Conservation (phyloP, 1,284 basidiomycete species). For the Papiliotrema laurentii region DNA sequence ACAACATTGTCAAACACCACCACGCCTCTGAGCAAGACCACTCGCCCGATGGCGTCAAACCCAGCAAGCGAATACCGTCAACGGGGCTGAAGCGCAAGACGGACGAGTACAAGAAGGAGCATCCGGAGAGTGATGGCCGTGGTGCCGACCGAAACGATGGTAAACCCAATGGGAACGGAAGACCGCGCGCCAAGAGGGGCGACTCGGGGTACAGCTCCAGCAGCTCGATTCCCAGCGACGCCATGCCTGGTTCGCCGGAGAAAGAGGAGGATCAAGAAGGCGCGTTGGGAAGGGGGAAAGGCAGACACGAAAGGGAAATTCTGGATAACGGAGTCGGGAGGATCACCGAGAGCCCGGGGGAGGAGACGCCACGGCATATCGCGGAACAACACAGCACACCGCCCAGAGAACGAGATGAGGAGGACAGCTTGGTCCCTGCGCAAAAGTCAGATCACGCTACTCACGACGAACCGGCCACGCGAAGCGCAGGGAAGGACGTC, state of each 20-base stretch:
- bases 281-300: constrained; percentile 25
- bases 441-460: neutral
- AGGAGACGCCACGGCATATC: constrained; percentile 3
- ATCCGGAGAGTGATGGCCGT: constrained; percentile 10
- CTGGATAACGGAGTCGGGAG: constrained; percentile 1
- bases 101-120: constrained; percentile 21
- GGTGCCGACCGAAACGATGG: constrained; percentile 4
- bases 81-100: constrained; percentile 32
- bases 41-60: constrained; percentile 1
- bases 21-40: constrained; percentile 2
- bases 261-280: constrained; percentile 27
- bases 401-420: constrained; percentile 1
- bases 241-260: constrained; percentile 12
- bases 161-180: neutral
- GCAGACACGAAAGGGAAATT: constrained; percentile 25
- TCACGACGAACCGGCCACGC: neutral
- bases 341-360: constrained; percentile 3
- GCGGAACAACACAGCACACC: neutral
- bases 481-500: neutral
- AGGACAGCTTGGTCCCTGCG: neutral
- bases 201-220: no score
- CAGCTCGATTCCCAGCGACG: constrained; percentile 26
- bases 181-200: neutral
- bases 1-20: neutral
- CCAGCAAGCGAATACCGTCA: constrained; percentile 23